Percentiles rank a stretch among this genome's conserved stretches.
phyloP scores from a whole-genome alignment of 768 basidiomycete species.

The Atractiella rhizophila region DNA sequence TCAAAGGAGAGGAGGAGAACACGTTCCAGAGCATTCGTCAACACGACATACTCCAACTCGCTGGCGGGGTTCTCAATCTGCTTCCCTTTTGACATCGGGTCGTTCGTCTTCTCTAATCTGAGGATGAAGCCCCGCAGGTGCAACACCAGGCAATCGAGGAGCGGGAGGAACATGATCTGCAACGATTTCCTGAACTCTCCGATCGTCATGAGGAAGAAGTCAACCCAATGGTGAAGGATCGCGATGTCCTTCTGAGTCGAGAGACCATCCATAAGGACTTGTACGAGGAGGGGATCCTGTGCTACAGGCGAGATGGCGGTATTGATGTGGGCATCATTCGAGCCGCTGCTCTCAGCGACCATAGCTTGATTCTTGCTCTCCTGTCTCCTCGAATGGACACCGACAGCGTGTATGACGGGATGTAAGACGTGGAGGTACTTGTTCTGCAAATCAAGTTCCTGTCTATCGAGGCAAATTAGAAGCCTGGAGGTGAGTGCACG shows the following conservation, averaged over 20 bases:
- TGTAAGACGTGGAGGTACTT: constrained; percentile 78
- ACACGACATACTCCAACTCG: constrained; percentile 59
- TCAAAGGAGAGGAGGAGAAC: constrained; percentile 38
- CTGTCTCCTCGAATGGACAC: background rate
- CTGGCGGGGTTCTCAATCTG: constrained; percentile 26
- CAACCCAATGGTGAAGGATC: constrained; percentile 81
- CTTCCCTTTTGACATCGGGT: constrained; percentile 23
- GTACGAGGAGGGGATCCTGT: constrained; percentile 42
- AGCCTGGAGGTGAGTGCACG: constrained; percentile 47
- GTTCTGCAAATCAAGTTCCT: constrained; percentile 62
- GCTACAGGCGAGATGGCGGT: constrained; percentile 2
- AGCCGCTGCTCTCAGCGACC: background rate
- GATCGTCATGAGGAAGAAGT: constrained; percentile 75
- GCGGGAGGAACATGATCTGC: constrained; percentile 39
- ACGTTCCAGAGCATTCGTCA: constrained; percentile 61
- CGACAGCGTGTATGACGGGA: constrained; percentile 31
- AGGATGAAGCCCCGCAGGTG: constrained; percentile 35
- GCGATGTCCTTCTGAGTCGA: constrained; percentile 41
- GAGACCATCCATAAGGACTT: constrained; percentile 59
- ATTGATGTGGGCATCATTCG: background rate
- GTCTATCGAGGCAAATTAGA: constrained; percentile 42
- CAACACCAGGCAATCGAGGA: constrained; percentile 53
- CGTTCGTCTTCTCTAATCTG: constrained; percentile 11
- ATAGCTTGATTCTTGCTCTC: background rate
- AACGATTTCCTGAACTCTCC: constrained; percentile 56